phyloP scores from a whole-genome alignment of 345 rosid species.

The Sapria himalayana region DNA sequence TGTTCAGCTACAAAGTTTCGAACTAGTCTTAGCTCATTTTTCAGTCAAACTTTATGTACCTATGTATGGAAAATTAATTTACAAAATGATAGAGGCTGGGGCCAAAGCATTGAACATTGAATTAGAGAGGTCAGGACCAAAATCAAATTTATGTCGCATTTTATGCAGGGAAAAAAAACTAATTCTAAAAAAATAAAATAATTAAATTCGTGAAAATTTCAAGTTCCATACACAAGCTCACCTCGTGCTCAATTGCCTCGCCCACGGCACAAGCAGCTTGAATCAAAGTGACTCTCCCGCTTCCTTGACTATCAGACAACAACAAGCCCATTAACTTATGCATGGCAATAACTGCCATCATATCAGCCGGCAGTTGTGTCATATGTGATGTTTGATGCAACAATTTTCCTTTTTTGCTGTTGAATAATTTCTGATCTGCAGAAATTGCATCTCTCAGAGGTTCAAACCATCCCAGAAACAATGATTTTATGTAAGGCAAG shows the following conservation, averaged over 20 bases:
- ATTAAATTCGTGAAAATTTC: neutral
- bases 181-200: neutral
- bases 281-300: constrained; percentile 45
- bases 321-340: constrained; percentile 73
- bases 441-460: constrained; percentile 63
- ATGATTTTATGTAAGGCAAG: constrained; percentile 64
- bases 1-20: too few species aligned
- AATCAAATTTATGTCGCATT: too few species aligned
- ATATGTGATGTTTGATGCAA: constrained; percentile 34
- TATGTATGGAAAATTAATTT: too few species aligned
- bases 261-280: constrained; percentile 68
- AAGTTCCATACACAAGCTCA: constrained; percentile 16
- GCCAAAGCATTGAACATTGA: too few species aligned
- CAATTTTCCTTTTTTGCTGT: constrained; percentile 13
- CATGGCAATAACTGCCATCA: constrained; percentile 92
- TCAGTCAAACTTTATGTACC: too few species aligned
- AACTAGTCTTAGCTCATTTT: too few species aligned
- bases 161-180: constrained; percentile 3
- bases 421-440: constrained; percentile 42
- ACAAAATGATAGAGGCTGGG: too few species aligned
- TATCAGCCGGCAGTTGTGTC: constrained; percentile 44
- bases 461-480: constrained; percentile 93
- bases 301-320: constrained; percentile 40
- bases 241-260: constrained; percentile 94
- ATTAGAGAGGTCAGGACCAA: too few species aligned